Base-by-base conservation (phyloP, 768 basidiomycete species). In the Leccinum uliginosum region DNA sequence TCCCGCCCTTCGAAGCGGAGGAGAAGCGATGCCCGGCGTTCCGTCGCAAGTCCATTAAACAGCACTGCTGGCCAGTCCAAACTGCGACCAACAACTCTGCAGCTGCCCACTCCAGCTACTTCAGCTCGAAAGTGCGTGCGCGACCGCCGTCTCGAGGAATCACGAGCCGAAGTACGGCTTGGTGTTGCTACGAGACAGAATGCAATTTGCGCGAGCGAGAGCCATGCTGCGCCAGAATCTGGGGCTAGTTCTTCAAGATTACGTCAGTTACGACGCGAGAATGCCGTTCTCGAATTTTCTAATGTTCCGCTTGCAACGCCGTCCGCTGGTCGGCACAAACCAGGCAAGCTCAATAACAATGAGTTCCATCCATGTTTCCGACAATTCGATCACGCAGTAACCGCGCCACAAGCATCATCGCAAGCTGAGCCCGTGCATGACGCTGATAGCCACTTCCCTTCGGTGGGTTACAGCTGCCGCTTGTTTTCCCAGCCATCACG, bases 61-160 rank as follows among this genome's bases (percentile, higher is more conserved):
- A 17, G 34, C 23, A 53, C 50, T 47, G 50, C 44, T 5, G 26
- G 40, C 32, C 51, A 27, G 51, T 54, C 61, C 12, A 60, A 54
- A 26, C 30, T 29, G 17, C 59, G 56, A 27, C 44, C 1, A 19
- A 50, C 19, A 54, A 29, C 40, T 0, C 9, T 54, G 29, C 67
- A 70, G 30, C 34, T 70, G n/a, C 68, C 62, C 12, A 70, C 68
- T 23, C 68, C 68, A 15, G 58, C 51, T 8, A 29, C 62, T 24
- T 60, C 67, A 5, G 6, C 57, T 19, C 62, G 69, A 50, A 71
- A 59, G 49, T 59, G 58, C 24, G 38, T 11, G 26, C 58, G 54
- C 26, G 26, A 19, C 27, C 46, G 17, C 19, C 23, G 54, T 44
- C 27, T 21, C 15, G 24, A 49, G 34, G 52, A 49, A 32, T 24